A percentile compares a stretch with the other conserved stretches of the same genome.
Evolutionary conservation across 2,329 filamentous ascomycete species (phyloP).

Genomic region (Pseudogymnoascus sp.): DNA sequence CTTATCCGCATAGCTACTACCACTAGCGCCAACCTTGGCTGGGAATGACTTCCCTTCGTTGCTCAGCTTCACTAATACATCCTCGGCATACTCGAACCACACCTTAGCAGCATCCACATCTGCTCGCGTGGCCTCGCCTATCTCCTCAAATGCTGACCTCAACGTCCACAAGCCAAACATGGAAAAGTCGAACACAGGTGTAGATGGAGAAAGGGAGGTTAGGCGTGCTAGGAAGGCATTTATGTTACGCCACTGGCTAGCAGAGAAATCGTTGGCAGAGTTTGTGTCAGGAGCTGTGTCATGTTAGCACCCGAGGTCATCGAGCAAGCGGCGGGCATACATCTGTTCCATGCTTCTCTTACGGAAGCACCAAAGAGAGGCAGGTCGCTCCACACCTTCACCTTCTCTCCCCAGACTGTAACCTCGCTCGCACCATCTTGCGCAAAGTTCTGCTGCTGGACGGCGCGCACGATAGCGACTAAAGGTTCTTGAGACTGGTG

Average conservation of each 20-base stretch:
- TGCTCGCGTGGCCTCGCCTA: constrained; percentile 11
- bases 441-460: constrained; percentile 13
- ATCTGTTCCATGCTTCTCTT: constrained; percentile 24
- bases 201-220: constrained; percentile 14
- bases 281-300: constrained; percentile 15
- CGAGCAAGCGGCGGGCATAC: constrained; percentile 13
- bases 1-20: constrained; percentile 16
- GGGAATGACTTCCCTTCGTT: constrained; percentile 10
- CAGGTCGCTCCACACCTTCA: constrained; percentile 24
- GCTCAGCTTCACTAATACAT: constrained; percentile 15
- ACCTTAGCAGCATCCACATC: constrained; percentile 18
- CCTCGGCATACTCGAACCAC: constrained; percentile 20
- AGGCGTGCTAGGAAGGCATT: constrained; percentile 24
- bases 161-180: constrained; percentile 25
- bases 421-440: constrained; percentile 14
- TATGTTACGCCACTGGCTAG: constrained; percentile 17
- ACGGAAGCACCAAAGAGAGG: constrained; percentile 23
- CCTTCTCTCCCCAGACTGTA: constrained; percentile 15
- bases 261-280: constrained; percentile 12
- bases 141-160: constrained; percentile 23
- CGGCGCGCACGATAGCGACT: constrained; percentile 20
- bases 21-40: constrained; percentile 15
- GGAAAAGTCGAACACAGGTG: constrained; percentile 21
- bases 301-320: neutral
- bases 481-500: constrained; percentile 18